Evolutionary conservation across 192 early-diverging fungal species (phyloP).

Genomic region (Backusella tarrabulga): DNA sequence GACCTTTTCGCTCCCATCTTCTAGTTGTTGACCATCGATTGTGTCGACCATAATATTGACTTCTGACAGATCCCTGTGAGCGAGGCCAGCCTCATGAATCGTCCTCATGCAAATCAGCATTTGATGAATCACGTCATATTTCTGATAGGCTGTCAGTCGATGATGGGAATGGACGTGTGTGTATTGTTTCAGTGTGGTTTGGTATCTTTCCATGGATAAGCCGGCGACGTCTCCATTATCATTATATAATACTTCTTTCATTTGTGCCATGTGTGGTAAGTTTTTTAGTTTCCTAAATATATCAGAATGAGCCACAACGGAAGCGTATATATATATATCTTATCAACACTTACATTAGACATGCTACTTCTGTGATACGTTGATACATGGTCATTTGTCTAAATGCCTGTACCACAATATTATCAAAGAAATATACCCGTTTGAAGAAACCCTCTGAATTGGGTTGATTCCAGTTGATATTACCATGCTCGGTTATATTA

Average conservation of each 20-base stretch:
- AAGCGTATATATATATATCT: too few relatives aligned
- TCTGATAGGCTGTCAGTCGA: constrained; percentile 52
- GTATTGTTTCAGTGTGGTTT: constrained; percentile 55
- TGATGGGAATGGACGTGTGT: constrained; percentile 51
- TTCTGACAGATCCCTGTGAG: constrained; percentile 58
- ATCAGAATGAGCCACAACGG: too few relatives aligned
- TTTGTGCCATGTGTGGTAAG: constrained; percentile 51
- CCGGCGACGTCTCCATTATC: constrained; percentile 54
- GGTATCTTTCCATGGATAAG: constrained; percentile 58
- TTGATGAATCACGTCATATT: constrained; percentile 48
- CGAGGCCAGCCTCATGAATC: constrained; percentile 52
- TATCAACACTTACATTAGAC: constrained; percentile 45
- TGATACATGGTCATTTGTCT: constrained; percentile 58
- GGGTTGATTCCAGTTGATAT: constrained; percentile 31
- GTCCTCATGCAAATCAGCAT: constrained; percentile 53
- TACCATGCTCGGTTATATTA: constrained; percentile 19
- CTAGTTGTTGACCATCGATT: constrained; percentile 34
- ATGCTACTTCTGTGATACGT: constrained; percentile 56
- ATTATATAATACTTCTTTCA: constrained; percentile 50
- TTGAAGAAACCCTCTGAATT: constrained; percentile 59
- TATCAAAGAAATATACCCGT: constrained; percentile 51
- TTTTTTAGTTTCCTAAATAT: constrained; percentile 39
- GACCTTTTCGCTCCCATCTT: constrained; percentile 45
- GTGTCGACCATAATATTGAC: constrained; percentile 63
- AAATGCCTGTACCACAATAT: constrained; percentile 59